These are phyloP conservation scores for Centella asiatica DNA, from an alignment of 129 eudicot species.

Conservation along the genomic window DNA sequence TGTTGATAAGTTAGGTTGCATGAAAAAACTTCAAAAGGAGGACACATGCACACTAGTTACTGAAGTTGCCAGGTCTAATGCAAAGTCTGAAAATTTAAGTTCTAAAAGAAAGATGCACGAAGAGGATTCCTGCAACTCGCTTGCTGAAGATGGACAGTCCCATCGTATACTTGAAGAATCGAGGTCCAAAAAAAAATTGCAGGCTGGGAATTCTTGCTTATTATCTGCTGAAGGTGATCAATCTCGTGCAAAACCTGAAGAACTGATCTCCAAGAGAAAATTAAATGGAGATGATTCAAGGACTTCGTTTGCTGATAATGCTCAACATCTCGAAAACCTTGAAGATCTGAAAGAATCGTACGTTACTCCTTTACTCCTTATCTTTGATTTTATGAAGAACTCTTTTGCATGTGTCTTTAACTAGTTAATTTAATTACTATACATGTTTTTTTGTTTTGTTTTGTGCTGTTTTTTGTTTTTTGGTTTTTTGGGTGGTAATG, in stretches of 20 bases:
- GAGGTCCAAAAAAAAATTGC: conserved; percentile 43
- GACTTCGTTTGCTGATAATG: conserved; percentile 46
- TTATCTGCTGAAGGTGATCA: conserved; percentile 39
- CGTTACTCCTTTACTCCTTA: conserved; percentile 26
- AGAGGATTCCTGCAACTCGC: conserved; percentile 26
- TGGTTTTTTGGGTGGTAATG: no score
- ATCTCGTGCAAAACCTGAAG: conserved; percentile 36
- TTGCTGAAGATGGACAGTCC: conserved; percentile 37
- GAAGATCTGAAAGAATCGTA: conserved; percentile 61
- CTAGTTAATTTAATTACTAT: background rate
- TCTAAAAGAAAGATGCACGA: conserved; percentile 39
- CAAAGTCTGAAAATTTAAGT: conserved; percentile 31
- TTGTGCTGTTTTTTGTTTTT: background rate
- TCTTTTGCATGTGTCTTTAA: background rate
- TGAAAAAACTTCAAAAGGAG: conserved; percentile 40
- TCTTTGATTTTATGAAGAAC: conserved; percentile 12
- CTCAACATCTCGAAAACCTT: conserved; percentile 30
- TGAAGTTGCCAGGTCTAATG: conserved; percentile 36
- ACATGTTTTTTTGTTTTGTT: conserved; percentile 3
- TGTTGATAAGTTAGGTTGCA: conserved; percentile 29
- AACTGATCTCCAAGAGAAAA: conserved; percentile 41
- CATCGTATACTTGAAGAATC: conserved; percentile 37
- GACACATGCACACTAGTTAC: conserved; percentile 33
- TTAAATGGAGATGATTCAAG: conserved; percentile 24
- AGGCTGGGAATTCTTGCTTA: conserved; percentile 27